Conservation (phyloP, 192 early-diverging fungal genomes). For the Coemansia sp. region DNA sequence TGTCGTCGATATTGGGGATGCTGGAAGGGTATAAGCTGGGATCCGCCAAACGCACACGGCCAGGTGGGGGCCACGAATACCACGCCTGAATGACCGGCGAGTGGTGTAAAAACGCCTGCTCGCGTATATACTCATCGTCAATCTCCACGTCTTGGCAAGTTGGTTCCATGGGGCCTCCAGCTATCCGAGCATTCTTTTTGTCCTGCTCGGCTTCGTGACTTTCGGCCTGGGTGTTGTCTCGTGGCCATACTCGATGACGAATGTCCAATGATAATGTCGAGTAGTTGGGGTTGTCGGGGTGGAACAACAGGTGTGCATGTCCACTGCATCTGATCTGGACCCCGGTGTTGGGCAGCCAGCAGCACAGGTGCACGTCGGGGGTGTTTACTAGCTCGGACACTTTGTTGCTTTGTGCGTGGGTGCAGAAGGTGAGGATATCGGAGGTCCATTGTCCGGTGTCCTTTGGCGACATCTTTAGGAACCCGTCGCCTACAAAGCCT, state of each 20-base stretch:
- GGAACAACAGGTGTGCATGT: conserved; percentile 42
- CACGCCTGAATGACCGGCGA: conserved; percentile 43
- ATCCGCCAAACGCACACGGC: conserved; percentile 27
- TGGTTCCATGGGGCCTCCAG: conserved; percentile 8
- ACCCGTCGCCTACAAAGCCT: conserved; percentile 47
- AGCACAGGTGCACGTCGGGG: conserved; percentile 39
- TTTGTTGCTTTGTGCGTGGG: conserved; percentile 49
- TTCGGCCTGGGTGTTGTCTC: conserved; percentile 14
- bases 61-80: conserved; percentile 54
- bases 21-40: conserved; percentile 29
- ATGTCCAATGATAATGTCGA: conserved; percentile 43
- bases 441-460: conserved; percentile 47
- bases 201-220: conserved; percentile 10
- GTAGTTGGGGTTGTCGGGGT: conserved; percentile 49
- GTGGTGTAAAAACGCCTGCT: conserved; percentile 46
- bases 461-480: conserved; percentile 23
- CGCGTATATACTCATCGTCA: conserved; percentile 46
- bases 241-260: conserved; percentile 44
- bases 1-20: conserved; percentile 29
- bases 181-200: background rate
- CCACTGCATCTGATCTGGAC: conserved; percentile 46
- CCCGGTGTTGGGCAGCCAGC: conserved; percentile 26
- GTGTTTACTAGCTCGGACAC: conserved; percentile 38
- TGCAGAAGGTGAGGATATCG: conserved; percentile 47
- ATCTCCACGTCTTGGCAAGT: conserved; percentile 16